These are phyloP conservation scores for Ceratocystis huliohia DNA, from an alignment of 2,329 filamentous ascomycete species.

Conservation along the genomic window DNA sequence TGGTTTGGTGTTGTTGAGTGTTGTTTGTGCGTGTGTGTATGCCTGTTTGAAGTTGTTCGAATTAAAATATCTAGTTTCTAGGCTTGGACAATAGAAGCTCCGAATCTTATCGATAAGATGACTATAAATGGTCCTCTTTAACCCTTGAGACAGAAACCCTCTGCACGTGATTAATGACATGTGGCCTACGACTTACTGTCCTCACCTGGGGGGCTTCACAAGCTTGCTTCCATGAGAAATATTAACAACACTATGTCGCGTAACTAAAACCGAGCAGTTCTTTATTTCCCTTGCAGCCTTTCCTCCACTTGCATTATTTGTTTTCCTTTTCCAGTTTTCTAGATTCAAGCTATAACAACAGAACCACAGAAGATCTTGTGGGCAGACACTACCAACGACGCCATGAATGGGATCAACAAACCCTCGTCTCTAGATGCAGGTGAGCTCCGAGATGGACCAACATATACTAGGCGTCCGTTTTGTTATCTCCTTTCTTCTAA, in stretches of 20 bases:
- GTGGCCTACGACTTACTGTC: slow-evolving; percentile 4
- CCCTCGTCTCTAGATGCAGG: slow-evolving; percentile 35
- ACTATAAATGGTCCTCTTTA: background rate
- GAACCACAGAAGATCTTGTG: background rate
- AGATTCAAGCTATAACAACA: background rate
- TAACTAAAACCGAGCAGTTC: background rate
- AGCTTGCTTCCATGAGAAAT: background rate
- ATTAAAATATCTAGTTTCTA: background rate
- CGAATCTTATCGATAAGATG: background rate
- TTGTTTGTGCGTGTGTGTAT: background rate
- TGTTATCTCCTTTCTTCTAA: slow-evolving; percentile 22
- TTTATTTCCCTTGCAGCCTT: background rate
- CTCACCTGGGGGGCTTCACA: background rate
- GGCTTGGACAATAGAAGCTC: background rate
- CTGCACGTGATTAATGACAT: background rate
- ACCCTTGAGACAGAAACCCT: background rate
- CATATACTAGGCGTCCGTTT: slow-evolving; percentile 7
- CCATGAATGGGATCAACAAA: slow-evolving; percentile 25
- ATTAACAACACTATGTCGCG: background rate
- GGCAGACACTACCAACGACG: background rate
- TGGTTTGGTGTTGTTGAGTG: background rate
- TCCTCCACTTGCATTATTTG: background rate
- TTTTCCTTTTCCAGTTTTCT: background rate
- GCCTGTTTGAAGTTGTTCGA: background rate
- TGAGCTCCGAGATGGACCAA: slow-evolving; percentile 24